These are phyloP conservation scores for Sugiyamaella lignohabitans DNA, from an alignment of 805 yeast genomes.

Conservation along the genomic window DNA sequence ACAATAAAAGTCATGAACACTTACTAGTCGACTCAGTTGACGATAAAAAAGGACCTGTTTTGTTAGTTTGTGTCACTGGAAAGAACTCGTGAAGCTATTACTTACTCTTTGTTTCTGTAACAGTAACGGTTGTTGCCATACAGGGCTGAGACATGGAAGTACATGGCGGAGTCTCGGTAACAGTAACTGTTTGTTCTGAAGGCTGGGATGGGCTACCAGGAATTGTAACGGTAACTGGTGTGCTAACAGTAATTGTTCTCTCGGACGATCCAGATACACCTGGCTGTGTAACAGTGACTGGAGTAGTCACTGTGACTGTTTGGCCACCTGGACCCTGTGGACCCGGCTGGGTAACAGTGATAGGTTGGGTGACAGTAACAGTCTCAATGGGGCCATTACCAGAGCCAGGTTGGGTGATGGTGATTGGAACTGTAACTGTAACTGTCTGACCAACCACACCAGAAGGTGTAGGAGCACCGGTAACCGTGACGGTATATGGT, in stretches of 20 bases:
- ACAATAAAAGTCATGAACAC: slow-evolving; percentile 2
- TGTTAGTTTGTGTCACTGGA: not conserved
- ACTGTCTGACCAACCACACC: slow-evolving; percentile 16
- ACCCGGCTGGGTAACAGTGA: slow-evolving; percentile 16
- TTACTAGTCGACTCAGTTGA: slow-evolving; percentile 31
- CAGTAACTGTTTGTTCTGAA: no score
- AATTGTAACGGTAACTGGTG: slow-evolving; percentile 11
- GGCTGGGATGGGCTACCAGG: no score
- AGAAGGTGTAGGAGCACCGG: slow-evolving; percentile 14
- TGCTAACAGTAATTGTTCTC: no score
- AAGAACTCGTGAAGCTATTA: slow-evolving; percentile 1
- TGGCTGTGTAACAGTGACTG: slow-evolving; percentile 19
- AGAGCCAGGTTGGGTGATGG: slow-evolving; percentile 9
- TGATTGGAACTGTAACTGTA: slow-evolving; percentile 8
- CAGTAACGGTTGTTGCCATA: slow-evolving; percentile 14
- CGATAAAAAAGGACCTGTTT: slow-evolving; percentile 29
- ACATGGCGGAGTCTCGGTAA: slow-evolving; percentile 3
- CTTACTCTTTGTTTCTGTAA: slow-evolving; percentile 8
- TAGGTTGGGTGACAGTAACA: slow-evolving; percentile 8
- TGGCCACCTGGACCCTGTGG: slow-evolving; percentile 1
- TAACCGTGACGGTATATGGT: not conserved
- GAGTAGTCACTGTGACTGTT: no score
- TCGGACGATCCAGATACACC: no score
- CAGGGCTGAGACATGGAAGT: slow-evolving; percentile 4
- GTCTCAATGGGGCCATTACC: slow-evolving; percentile 4